Base-by-base conservation (phyloP, 2,329 filamentous ascomycete genomes). In the Trichoderma sp. region DNA sequence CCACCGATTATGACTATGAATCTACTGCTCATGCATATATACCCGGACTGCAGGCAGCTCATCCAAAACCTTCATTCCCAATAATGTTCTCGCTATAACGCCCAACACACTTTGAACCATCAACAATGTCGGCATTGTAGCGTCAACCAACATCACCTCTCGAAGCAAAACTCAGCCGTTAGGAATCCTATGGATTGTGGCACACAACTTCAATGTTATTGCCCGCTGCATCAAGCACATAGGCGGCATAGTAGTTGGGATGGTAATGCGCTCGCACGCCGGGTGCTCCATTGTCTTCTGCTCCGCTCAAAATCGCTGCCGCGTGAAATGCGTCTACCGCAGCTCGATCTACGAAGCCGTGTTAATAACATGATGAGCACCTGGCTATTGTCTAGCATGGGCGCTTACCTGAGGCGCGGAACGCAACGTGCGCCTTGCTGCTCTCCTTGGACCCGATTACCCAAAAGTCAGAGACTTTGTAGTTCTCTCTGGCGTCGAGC, bases 161-260 rank as follows among this genome's bases (percentile, higher is more conserved):
- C 25, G 17, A 8, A 54, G 17, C 29, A 10, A 48, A 48, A 22
- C 22, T 22, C 42, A 48, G 19, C 42, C 10, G 42, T 19, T 22
- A 1, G 42, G 10, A n/a, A 6, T 34, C 5, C 22, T 22, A 52
- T 32, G 53, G 42, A n/a, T 25, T 59, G 34, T 71, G 70, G 52
- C 68, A 71, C 4, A 84, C 77, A 61, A 79, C 79, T 74, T 86
- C 84, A 53, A 86, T 79, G 70, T 86, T 86, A 71, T 86, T 86
- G 0, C 84, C 84, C 4, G 78, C 74, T 1, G 83, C 82, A 71
- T 86, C 84, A 48, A 79, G 72, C 6, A 86, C 77, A 75, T 83
- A 87, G 0, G 84, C 82, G 1, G 73, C 84, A 63, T 85, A 87
- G 72, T 86, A 86, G 6, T 77, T 76, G 15, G 78, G 72, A 53